Evolutionary conservation across 2,329 filamentous ascomycete species (phyloP), one percentile per base, ranked within the genome.

Genomic region (Neofusicoccum parvum): DNA sequence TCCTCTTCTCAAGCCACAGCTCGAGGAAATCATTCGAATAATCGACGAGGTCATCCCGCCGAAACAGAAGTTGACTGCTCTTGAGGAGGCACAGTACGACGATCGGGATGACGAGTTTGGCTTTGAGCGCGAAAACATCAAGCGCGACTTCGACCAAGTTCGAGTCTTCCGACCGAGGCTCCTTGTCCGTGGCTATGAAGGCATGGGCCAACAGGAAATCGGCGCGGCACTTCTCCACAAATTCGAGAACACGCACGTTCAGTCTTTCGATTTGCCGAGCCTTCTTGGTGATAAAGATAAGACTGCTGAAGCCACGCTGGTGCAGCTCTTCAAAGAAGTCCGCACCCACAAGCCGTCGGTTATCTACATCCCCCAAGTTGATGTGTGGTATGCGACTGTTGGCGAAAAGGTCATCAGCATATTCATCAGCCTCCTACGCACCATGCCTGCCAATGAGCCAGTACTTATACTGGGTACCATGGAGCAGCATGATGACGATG

Each of bases 201-300:
- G 95, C 10, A 98, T 98, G 94, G 95, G 96, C 0, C 96, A 99
- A 75, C 87, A 89, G 56, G 97, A 99, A 72, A 82, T 99, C 45
- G 89, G 92, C 36, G 89, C 90, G 54, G 95, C 94, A 5, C 81
- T 98, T 60, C 81, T 98, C 69, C 92, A 96, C 76, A 89, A 96
- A 74, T 90, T 99, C 64, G 95, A 99, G 78, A 92, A 94, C 32
- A 85, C 98, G 2, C 93, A 98, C 79, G 92, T 99, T 2, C 94
- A 98, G 75, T 93, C 91, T 63, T 96, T 99, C 76, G 96, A 97
- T 76, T 85, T 99, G 65, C 88, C 94, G 0, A 95, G 91, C 15
- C 83, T 99, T 65, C 84, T 96, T 66, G 92, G 90, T 65, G 95
- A 99, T 74, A 87, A 88, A 3, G 89, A 91, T 68, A 87, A 92